Percentiles rank a stretch among this genome's conserved stretches.
Conservation (phyloP, 371 early-diverging fungal species). For the Actinomucor elegans region DNA sequence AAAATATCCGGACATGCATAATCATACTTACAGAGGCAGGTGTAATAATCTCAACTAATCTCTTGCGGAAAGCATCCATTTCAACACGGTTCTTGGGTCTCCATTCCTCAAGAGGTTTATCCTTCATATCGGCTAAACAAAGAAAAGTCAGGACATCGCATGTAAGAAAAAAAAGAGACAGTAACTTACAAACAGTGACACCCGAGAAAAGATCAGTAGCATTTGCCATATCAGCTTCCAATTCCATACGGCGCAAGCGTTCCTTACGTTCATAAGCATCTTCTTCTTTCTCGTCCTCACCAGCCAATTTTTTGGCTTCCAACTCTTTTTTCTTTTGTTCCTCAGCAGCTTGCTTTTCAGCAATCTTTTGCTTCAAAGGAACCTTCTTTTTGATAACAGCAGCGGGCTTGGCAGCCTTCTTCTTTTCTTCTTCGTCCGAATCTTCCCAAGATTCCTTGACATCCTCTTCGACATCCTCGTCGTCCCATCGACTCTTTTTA, state of each 20-base stretch:
- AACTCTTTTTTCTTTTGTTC: conserved; percentile 61
- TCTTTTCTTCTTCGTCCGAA: conserved; percentile 66
- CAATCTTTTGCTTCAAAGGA: conserved; percentile 75
- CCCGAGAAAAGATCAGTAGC: conserved; percentile 85
- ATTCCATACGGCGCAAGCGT: conserved; percentile 65
- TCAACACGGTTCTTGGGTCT: conserved; percentile 83
- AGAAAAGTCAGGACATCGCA: neutral
- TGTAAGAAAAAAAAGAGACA: neutral
- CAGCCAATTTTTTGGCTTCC: conserved; percentile 51
- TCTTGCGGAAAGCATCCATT: conserved; percentile 74
- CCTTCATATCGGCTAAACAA: conserved; percentile 41
- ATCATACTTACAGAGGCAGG: conserved; percentile 70
- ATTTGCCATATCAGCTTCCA: conserved; percentile 83
- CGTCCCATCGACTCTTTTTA: conserved; percentile 74
- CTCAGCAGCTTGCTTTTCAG: conserved; percentile 73
- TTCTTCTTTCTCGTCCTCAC: conserved; percentile 49
- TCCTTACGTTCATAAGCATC: conserved; percentile 63
- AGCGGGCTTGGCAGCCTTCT: conserved; percentile 26
- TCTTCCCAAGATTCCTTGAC: conserved; percentile 78
- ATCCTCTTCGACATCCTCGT: conserved; percentile 81
- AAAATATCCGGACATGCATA: no score
- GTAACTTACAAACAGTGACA: conserved; percentile 52
- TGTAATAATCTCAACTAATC: conserved; percentile 69
- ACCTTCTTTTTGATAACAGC: conserved; percentile 62
- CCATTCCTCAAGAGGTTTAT: conserved; percentile 62